Percentiles rank a stretch among this genome's conserved stretches.
phyloP scores from a whole-genome alignment of 1,284 basidiomycete species.

The Puccinia polysora region DNA sequence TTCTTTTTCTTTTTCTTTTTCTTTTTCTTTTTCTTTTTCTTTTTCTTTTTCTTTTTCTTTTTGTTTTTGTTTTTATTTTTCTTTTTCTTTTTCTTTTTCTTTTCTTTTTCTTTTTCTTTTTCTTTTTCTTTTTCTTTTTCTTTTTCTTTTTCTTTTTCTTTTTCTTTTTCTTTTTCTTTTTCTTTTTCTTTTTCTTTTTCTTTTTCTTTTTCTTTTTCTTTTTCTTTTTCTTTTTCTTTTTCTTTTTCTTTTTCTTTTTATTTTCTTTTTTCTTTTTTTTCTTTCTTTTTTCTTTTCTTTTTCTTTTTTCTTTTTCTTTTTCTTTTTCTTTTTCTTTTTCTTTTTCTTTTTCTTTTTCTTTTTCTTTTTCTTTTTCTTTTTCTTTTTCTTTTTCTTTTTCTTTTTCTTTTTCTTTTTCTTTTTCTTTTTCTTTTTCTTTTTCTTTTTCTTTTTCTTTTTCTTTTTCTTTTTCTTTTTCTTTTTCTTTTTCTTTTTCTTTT shows the following conservation, averaged over 20 bases:
- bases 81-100: neutral
- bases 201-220: neutral
- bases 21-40: neutral
- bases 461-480: neutral
- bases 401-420: slow-evolving; percentile 76
- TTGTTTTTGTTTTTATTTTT: neutral
- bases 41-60: neutral
- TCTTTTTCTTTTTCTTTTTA: slow-evolving; percentile 21
- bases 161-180: neutral
- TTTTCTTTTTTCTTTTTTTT: neutral
- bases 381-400: slow-evolving; percentile 46
- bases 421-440: neutral
- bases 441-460: too few species aligned
- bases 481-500: neutral
- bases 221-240: neutral
- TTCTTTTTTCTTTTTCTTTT: neutral
- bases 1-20: slow-evolving; percentile 19
- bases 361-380: neutral
- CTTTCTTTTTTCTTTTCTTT: neutral
- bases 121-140: neutral
- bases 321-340: neutral
- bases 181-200: neutral
- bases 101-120: neutral
- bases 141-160: neutral
- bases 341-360: slow-evolving; percentile 45